Conservation (phyloP, 2,329 filamentous ascomycete species). For the Parascedosporium putredinis region DNA sequence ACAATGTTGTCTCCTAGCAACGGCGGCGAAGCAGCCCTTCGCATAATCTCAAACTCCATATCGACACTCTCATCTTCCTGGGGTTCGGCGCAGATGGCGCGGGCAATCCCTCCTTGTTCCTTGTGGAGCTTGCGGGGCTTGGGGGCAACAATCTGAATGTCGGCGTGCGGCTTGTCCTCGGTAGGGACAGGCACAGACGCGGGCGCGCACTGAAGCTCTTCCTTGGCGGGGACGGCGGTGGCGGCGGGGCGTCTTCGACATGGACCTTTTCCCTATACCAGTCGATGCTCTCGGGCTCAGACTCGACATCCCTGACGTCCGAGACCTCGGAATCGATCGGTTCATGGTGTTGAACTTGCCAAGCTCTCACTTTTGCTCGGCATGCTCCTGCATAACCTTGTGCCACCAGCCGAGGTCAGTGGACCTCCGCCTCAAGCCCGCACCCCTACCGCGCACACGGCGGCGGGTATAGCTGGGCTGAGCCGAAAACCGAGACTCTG, state of each 20-base stretch:
- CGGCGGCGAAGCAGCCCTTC: conserved; percentile 56
- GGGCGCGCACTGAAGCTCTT: conserved; percentile 12
- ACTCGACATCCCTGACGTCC: conserved; percentile 1
- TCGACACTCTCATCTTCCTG: conserved; percentile 11
- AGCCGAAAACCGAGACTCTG: conserved; percentile 24
- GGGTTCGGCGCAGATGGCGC: neutral
- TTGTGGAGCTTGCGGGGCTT: neutral
- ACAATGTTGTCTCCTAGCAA: conserved; percentile 77
- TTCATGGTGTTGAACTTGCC: conserved; percentile 16
- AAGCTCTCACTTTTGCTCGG: conserved; percentile 50
- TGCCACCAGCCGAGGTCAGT: conserved; percentile 64
- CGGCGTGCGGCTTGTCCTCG: neutral
- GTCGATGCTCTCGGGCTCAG: conserved; percentile 1
- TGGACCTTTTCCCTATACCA: neutral
- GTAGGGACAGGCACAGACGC: neutral
- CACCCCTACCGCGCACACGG: conserved; percentile 15
- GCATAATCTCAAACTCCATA: conserved; percentile 20
- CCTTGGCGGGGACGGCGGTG: conserved; percentile 14
- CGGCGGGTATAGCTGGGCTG: conserved; percentile 15
- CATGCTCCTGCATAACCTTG: conserved; percentile 70
- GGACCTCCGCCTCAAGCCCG: conserved; percentile 39
- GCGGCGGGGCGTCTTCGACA: neutral
- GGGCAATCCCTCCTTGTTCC: neutral
- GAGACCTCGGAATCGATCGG: neutral
- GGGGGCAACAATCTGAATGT: neutral